phyloP scores from a whole-genome alignment of 176 grass and related monocot species.

The Dendrocalamus sinicus region DNA sequence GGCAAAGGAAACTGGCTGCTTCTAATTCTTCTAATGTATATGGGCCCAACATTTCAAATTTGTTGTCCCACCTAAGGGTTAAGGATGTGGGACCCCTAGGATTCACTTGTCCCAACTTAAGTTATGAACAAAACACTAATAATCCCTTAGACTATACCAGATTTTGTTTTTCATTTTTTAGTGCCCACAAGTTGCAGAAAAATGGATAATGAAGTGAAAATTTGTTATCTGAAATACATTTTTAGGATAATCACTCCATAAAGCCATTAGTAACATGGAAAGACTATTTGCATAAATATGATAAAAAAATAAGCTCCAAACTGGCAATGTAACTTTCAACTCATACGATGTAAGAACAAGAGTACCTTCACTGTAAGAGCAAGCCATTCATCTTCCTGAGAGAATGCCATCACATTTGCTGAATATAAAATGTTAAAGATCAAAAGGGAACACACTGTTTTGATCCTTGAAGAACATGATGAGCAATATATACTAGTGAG shows the following conservation, averaged over 20 bases:
- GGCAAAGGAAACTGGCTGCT: neutral
- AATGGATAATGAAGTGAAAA: constrained; percentile 9
- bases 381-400: constrained; percentile 68
- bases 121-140: neutral
- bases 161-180: neutral
- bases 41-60: constrained; percentile 17
- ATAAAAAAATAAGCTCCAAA: neutral
- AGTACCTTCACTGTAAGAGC: constrained; percentile 75
- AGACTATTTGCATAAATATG: constrained; percentile 18
- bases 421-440: constrained; percentile 82
- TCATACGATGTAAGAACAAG: constrained; percentile 36
- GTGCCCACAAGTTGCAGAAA: constrained; percentile 11
- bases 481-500: constrained; percentile 53
- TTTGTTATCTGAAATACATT: neutral
- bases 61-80: constrained; percentile 5
- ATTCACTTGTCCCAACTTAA: constrained; percentile 27
- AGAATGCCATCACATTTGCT: constrained; percentile 48
- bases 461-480: constrained; percentile 45
- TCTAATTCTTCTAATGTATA: constrained; percentile 17
- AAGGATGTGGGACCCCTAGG: neutral
- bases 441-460: constrained; percentile 57
- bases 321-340: constrained; percentile 9
- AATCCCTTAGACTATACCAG: neutral
- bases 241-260: constrained; percentile 8
- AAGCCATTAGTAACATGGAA: constrained; percentile 1